Evolutionary conservation across 495 filamentous ascomycete species (phyloP).

Genomic region (Astrothelium macrocarpum): DNA sequence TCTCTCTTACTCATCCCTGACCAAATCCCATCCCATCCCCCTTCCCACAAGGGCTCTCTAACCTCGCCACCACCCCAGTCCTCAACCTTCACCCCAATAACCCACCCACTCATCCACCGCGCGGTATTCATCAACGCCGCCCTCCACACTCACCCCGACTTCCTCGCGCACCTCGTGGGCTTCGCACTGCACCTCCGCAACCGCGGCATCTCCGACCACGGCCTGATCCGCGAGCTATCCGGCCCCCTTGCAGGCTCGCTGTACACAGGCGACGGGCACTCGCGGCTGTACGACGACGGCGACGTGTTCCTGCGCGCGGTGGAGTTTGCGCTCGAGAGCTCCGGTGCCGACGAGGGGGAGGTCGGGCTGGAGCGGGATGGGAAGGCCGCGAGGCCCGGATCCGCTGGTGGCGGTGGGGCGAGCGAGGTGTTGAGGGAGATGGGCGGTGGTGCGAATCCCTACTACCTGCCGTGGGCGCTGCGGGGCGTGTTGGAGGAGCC

Average conservation of each 20-base stretch:
- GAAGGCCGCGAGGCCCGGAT: too few species aligned
- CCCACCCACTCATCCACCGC: constrained; percentile 85
- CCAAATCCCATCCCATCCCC: not conserved
- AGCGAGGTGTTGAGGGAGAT: constrained; percentile 41
- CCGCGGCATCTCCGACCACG: constrained; percentile 83
- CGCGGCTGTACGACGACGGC: constrained; percentile 80
- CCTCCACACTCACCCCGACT: constrained; percentile 86
- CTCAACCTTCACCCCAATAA: constrained; percentile 68
- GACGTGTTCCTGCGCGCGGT: constrained; percentile 84
- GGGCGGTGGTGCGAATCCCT: constrained; percentile 54
- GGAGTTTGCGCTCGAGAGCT: constrained; percentile 77
- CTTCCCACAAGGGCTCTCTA: constrained; percentile 12
- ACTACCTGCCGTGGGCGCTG: constrained; percentile 88
- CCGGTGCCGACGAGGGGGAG: constrained; percentile 25
- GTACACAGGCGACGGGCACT: constrained; percentile 88
- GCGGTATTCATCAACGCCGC: constrained; percentile 92
- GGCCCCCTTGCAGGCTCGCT: constrained; percentile 81
- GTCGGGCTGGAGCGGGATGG: constrained; percentile 3
- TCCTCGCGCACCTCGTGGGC: constrained; percentile 83
- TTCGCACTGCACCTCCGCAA: constrained; percentile 91
- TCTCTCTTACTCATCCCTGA: not conserved
- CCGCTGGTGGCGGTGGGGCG: too few species aligned
- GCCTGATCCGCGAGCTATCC: constrained; percentile 83
- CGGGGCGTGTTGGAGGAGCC: constrained; percentile 88
- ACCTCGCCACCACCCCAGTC: constrained; percentile 43